A percentile compares a stretch with the other conserved stretches of the same genome.
These are phyloP conservation scores for Xanthoconium purpureum DNA, from an alignment of 768 basidiomycete genomes.

Conservation along the genomic window DNA sequence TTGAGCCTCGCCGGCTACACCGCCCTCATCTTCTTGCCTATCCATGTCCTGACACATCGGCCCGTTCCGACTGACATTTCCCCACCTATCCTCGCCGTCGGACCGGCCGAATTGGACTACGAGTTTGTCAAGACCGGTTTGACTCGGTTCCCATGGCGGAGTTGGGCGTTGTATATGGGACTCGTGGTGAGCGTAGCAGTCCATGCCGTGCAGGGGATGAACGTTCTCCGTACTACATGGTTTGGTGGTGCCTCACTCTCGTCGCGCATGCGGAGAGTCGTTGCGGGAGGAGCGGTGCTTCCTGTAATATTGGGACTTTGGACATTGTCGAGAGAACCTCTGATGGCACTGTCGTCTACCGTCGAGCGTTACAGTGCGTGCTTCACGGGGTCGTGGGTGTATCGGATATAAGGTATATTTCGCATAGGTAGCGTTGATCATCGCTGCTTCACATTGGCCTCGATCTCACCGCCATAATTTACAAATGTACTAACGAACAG, in stretches of 20 bases:
- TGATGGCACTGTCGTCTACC: slow-evolving; percentile 52
- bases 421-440: not conserved
- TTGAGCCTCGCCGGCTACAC: slow-evolving; percentile 67
- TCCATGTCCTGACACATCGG: slow-evolving; percentile 72
- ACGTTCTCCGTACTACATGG: slow-evolving; percentile 51
- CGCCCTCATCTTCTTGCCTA: slow-evolving; percentile 54
- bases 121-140: slow-evolving; percentile 79
- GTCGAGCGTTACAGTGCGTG: slow-evolving; percentile 42
- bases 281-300: slow-evolving; percentile 38
- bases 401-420: slow-evolving; percentile 35
- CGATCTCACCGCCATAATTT: not conserved
- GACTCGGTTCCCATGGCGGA: slow-evolving; percentile 56
- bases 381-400: slow-evolving; percentile 45
- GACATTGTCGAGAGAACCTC: slow-evolving; percentile 52
- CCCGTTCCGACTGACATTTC: slow-evolving; percentile 42
- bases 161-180: slow-evolving; percentile 59
- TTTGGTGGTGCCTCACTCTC: slow-evolving; percentile 16
- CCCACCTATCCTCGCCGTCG: slow-evolving; percentile 44
- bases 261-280: slow-evolving; percentile 25
- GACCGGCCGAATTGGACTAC: slow-evolving; percentile 77
- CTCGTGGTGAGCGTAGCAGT: slow-evolving; percentile 54
- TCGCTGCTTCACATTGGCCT: not conserved
- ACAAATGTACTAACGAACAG: not conserved
- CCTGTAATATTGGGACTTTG: slow-evolving; percentile 59
- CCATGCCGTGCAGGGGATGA: slow-evolving; percentile 63